Percentiles rank a stretch among this genome's conserved stretches.
phyloP scores from a whole-genome alignment of 192 early-diverging fungal species.

The Cetraspora pellucida region DNA sequence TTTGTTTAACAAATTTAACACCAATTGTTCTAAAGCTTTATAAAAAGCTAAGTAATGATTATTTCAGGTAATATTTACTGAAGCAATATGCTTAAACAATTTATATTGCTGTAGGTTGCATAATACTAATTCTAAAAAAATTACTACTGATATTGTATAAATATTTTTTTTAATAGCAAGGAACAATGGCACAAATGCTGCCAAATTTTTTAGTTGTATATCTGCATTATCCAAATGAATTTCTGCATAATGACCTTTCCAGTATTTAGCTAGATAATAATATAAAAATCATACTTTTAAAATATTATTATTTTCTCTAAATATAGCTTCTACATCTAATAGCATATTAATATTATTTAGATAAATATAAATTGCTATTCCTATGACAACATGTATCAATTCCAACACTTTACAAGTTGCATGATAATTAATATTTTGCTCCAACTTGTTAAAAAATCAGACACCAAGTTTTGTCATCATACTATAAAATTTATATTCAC shows the following conservation, averaged over 20 bases:
- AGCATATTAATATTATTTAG: not conserved
- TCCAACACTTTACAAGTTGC: constrained; percentile 13
- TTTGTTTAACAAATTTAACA: constrained; percentile 22
- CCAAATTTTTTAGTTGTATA: not conserved
- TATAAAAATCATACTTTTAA: constrained; percentile 25
- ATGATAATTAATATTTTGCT: not conserved
- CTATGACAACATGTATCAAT: not conserved
- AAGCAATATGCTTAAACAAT: not conserved
- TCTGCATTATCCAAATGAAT: constrained; percentile 1
- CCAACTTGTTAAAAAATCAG: constrained; percentile 17
- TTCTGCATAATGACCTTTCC: not conserved
- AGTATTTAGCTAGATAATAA: not conserved
- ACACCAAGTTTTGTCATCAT: not conserved
- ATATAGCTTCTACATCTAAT: not conserved
- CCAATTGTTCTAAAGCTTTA: not conserved
- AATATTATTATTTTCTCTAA: not conserved
- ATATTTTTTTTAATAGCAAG: not conserved
- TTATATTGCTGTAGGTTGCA: not conserved
- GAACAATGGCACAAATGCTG: constrained; percentile 17
- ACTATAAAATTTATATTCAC: not conserved
- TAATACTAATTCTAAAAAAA: not conserved
- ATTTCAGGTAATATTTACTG: constrained; percentile 19
- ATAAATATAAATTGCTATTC: constrained; percentile 15
- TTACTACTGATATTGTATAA: not conserved
- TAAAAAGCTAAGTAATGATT: constrained; percentile 16